phyloP scores from a whole-genome alignment of 2,329 filamentous ascomycete species.

The Purpureocillium lavendulum region DNA sequence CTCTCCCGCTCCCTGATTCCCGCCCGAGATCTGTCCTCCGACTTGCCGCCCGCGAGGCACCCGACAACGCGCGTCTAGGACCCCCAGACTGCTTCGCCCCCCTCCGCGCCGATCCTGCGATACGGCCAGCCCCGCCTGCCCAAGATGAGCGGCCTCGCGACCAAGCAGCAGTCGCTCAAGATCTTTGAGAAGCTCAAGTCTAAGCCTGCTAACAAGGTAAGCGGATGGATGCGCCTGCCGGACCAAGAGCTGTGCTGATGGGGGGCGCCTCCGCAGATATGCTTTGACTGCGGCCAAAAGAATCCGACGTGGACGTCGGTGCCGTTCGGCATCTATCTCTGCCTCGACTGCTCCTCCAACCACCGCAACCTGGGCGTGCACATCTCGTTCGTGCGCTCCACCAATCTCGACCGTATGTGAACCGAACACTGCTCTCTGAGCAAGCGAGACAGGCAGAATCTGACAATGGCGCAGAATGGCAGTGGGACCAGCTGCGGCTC shows the following conservation, averaged over 20 bases:
- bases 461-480: constrained; percentile 59
- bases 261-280: constrained; percentile 52
- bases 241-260: too few species aligned
- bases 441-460: constrained; percentile 6
- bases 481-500: constrained; percentile 94
- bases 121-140: constrained; percentile 3
- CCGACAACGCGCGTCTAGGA: neutral
- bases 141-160: constrained; percentile 62
- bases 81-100: constrained; percentile 3
- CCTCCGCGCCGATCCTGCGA: neutral
- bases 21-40: neutral
- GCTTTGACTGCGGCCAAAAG: constrained; percentile 96
- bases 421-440: constrained; percentile 1
- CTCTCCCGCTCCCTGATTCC: too few species aligned
- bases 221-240: constrained; percentile 11
- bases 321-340: constrained; percentile 94
- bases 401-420: constrained; percentile 88
- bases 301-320: constrained; percentile 98
- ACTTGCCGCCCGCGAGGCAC: neutral
- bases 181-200: constrained; percentile 97
- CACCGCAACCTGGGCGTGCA: constrained; percentile 97
- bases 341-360: constrained; percentile 93
- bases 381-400: constrained; percentile 97
- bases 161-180: constrained; percentile 91
- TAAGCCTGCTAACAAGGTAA: constrained; percentile 89